Conservation (phyloP, 2,329 filamentous ascomycete genomes). For the Alternaria gaisen region DNA sequence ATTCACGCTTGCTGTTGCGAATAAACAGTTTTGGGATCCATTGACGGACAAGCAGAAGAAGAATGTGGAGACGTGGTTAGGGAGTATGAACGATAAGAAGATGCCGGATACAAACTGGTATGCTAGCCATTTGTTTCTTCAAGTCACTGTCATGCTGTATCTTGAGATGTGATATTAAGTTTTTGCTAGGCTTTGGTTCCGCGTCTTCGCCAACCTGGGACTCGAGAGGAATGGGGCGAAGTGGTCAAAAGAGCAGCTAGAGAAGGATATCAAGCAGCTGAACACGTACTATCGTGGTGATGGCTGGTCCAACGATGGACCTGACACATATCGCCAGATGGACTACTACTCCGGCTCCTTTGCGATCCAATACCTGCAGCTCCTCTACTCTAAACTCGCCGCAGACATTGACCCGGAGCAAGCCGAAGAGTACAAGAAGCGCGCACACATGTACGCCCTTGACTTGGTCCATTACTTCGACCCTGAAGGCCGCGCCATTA, state of each 20-base stretch:
- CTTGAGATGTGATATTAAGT: slow-evolving; percentile 23
- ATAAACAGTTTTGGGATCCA: slow-evolving; percentile 70
- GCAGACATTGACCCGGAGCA: slow-evolving; percentile 70
- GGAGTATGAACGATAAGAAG: slow-evolving; percentile 81
- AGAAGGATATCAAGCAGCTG: slow-evolving; percentile 78
- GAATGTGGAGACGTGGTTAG: slow-evolving; percentile 77
- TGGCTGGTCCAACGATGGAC: slow-evolving; percentile 85
- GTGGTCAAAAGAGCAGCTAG: slow-evolving; percentile 74
- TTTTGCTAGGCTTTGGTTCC: slow-evolving; percentile 76
- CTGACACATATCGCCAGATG: slow-evolving; percentile 81
- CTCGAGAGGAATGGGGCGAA: slow-evolving; percentile 77
- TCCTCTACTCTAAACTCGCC: slow-evolving; percentile 77
- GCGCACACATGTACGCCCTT: slow-evolving; percentile 71
- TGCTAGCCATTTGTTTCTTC: slow-evolving; percentile 9
- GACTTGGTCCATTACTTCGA: slow-evolving; percentile 82
- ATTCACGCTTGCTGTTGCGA: slow-evolving; percentile 75
- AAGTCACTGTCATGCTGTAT: neutral
- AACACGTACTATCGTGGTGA: slow-evolving; percentile 84
- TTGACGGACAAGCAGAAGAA: slow-evolving; percentile 68
- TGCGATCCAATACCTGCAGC: slow-evolving; percentile 81
- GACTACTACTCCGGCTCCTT: slow-evolving; percentile 87
- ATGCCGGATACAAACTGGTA: slow-evolving; percentile 72
- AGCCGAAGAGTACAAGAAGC: slow-evolving; percentile 73
- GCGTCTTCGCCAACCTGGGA: slow-evolving; percentile 83
- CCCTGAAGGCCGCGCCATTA: slow-evolving; percentile 73